Conservation (phyloP, 176 grass and related monocot genomes). For the Urochloa ruziziensis region DNA sequence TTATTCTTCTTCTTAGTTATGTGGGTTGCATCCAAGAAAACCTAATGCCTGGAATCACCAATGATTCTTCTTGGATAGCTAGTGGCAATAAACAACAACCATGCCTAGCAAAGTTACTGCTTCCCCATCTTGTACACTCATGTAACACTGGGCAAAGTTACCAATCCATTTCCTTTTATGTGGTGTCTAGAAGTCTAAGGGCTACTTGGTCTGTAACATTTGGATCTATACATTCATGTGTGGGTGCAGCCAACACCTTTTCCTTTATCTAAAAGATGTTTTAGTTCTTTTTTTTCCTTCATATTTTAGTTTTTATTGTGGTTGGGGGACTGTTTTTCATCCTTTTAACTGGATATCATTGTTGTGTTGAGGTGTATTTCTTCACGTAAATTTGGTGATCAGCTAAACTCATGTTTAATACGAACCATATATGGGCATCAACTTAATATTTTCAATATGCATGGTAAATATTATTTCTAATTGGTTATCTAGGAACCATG, state of each 20-base stretch:
- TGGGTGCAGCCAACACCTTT: too few species aligned
- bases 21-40: conserved; percentile 1
- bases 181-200: too few species aligned
- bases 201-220: too few species aligned
- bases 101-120: not conserved
- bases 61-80: not conserved
- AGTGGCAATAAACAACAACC: not conserved
- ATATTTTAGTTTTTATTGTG: not conserved
- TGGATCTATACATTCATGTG: too few species aligned
- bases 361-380: not conserved
- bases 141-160: too few species aligned
- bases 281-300: too few species aligned
- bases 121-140: not conserved
- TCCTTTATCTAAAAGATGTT: too few species aligned
- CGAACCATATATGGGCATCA: not conserved
- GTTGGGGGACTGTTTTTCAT: not conserved
- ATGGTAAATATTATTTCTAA: not conserved
- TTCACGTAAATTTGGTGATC: not conserved
- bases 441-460: conserved; percentile 2
- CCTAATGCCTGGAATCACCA: not conserved
- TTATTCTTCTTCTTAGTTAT: conserved; percentile 8
- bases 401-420: conserved; percentile 3
- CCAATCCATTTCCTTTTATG: too few species aligned
- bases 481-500: not conserved
- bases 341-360: not conserved